These are phyloP conservation scores for Phytophthora ramorum DNA, from an alignment of 352 stramenopile genomes.

Conservation along the genomic window DNA sequence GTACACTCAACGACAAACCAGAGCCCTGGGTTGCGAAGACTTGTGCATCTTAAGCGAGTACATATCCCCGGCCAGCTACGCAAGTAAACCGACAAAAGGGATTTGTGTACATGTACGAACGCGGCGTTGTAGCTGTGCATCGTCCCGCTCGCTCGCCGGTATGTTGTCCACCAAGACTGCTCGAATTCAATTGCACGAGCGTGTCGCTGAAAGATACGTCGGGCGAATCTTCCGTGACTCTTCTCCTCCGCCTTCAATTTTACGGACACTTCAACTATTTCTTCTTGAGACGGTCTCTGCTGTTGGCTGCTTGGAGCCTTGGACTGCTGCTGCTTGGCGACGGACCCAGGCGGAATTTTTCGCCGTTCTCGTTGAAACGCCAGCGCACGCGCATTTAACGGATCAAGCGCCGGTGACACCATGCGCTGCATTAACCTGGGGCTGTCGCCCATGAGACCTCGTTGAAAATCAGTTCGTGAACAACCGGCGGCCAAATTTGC, in stretches of 20 bases:
- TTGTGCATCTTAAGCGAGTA: too few species aligned
- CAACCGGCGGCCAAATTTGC: neutral
- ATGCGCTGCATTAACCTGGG: conserved; percentile 8
- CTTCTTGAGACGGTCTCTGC: conserved; percentile 14
- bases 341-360: conserved; percentile 8
- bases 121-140: too few species aligned
- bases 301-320: neutral
- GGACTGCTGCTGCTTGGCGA: neutral
- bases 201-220: conserved; percentile 17
- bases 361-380: conserved; percentile 16
- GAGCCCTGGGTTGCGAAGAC: too few species aligned
- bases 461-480: conserved; percentile 14
- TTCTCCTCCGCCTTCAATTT: conserved; percentile 11
- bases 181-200: conserved; percentile 25
- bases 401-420: neutral
- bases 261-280: conserved; percentile 13
- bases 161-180: too few species aligned
- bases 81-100: too few species aligned
- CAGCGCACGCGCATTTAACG: conserved; percentile 8
- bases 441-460: neutral
- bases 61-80: too few species aligned
- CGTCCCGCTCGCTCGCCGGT: too few species aligned
- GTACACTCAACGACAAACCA: too few species aligned
- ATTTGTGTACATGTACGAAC: too few species aligned
- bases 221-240: conserved; percentile 16